phyloP scores from a whole-genome alignment of 768 basidiomycete genomes.

The Suillus placidus region DNA sequence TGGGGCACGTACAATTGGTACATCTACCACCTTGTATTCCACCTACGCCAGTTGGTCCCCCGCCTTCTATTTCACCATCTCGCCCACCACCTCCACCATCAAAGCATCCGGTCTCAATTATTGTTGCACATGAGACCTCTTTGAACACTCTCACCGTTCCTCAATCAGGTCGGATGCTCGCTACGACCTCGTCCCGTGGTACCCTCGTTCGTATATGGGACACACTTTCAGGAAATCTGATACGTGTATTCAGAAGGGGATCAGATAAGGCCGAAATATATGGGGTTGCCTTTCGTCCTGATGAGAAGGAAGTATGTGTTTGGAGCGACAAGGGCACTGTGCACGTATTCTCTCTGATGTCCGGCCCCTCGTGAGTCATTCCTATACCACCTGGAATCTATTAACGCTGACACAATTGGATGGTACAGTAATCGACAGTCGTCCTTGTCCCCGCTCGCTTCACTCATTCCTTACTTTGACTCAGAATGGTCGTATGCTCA shows the following conservation, averaged over 20 bases:
- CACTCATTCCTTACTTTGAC: constrained; percentile 86
- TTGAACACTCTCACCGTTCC: constrained; percentile 79
- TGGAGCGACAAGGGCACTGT: constrained; percentile 97
- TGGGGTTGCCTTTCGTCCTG: constrained; percentile 84
- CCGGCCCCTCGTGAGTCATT: constrained; percentile 63
- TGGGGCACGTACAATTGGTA: constrained; percentile 86
- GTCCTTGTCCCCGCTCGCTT: constrained; percentile 75
- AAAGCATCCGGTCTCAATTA: constrained; percentile 76
- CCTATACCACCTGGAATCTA: constrained; percentile 8
- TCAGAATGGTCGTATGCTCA: constrained; percentile 98
- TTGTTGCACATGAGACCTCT: constrained; percentile 80
- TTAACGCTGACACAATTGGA: constrained; percentile 13
- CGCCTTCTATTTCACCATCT: constrained; percentile 50
- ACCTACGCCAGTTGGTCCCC: constrained; percentile 58
- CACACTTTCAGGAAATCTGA: constrained; percentile 65
- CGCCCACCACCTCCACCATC: constrained; percentile 58
- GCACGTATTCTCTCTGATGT: constrained; percentile 80
- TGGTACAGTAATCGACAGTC: constrained; percentile 79
- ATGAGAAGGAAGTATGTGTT: constrained; percentile 84
- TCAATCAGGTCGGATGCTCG: constrained; percentile 75
- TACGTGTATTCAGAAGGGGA: constrained; percentile 82
- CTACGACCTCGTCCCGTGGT: constrained; percentile 82
- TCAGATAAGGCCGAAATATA: constrained; percentile 91
- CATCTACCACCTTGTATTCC: constrained; percentile 81
- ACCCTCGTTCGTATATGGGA: constrained; percentile 92